phyloP scores from a whole-genome alignment of 2,329 filamentous ascomycete species.

The Phyllosticta paracitricarpa region DNA sequence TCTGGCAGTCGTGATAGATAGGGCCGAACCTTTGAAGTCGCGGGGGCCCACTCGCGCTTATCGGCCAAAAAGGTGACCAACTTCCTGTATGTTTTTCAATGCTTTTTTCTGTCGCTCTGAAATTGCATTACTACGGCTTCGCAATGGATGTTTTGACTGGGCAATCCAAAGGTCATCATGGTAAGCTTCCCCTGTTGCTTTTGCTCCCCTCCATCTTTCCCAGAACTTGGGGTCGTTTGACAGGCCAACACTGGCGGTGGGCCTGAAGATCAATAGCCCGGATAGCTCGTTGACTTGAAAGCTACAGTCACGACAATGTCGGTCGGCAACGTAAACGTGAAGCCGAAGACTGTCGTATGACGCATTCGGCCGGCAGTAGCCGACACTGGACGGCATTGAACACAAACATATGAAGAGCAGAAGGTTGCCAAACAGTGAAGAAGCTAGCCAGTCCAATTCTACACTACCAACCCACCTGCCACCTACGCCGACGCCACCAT shows the following conservation, averaged over 20 bases:
- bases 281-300: not conserved
- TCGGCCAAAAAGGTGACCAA: not conserved
- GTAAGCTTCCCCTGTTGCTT: not conserved
- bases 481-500: not conserved
- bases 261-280: not conserved
- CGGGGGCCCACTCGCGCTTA: not conserved
- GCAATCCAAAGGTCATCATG: too few relatives aligned
- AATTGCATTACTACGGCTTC: too few relatives aligned
- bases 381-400: not conserved
- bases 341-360: not conserved
- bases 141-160: too few relatives aligned
- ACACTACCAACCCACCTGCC: not conserved
- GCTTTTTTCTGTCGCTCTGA: not conserved
- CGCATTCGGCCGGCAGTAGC: not conserved
- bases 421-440: not conserved
- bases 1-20: not conserved
- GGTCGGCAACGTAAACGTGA: not conserved
- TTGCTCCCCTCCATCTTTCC: not conserved
- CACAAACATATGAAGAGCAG: not conserved
- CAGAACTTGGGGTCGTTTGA: not conserved
- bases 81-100: not conserved
- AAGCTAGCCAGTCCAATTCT: not conserved
- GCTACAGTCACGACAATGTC: not conserved
- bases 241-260: not conserved
- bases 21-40: not conserved